Base-by-base conservation (phyloP, 352 stramenopile genomes). In the Halophytophthora polymorphica region DNA sequence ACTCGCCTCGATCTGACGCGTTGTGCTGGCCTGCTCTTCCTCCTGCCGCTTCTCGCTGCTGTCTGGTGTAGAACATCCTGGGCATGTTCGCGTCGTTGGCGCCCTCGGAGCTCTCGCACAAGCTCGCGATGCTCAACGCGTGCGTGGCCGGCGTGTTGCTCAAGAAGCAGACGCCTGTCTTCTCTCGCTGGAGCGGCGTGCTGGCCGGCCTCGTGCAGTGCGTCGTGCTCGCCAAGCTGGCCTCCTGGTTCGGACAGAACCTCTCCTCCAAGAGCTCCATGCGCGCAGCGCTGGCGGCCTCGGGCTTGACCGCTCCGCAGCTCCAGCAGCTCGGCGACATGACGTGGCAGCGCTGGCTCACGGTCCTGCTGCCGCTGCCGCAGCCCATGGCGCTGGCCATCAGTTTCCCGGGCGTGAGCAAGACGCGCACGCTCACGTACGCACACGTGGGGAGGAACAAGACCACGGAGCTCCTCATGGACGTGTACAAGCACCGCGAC, bases 391-490 rank as follows among this genome's bases (percentile, higher is more conserved):
- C 66, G 13, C 43, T 85, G 8, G 58, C 54, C 13, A 21, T 77
- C 43, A 80, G 64, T 52, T 84, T 70, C 45, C 69, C 70, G n/a
- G 61, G 66, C 10, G 64, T 86, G 14, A 49, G 53, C 41, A 75
- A 73, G 33, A 58, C 69, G 22, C 46, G 58, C 22, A 83, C 70
- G 7, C 44, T 81, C 39, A 56, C 68, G 6, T 88, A 83, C 46
- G 75, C 71, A 2, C 63, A 80, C 15, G 74, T 88, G 34, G 77
- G 77, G 36, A 76, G 70, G 64, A 77, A 61, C 31, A 73, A 68
- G 48, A 78, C 69, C 12, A 68, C 42, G 6, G 61, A 69, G 34
- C 39, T 88, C 53, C 55, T 72, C 33, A 88, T 88, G 77, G 77
- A 88, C 55, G 68, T 88, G 21, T 88, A 84, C 54, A 72, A 66